Evolutionary conservation across 345 rosid genomes (phyloP).

Genomic region (Cardamine resedifolia): DNA sequence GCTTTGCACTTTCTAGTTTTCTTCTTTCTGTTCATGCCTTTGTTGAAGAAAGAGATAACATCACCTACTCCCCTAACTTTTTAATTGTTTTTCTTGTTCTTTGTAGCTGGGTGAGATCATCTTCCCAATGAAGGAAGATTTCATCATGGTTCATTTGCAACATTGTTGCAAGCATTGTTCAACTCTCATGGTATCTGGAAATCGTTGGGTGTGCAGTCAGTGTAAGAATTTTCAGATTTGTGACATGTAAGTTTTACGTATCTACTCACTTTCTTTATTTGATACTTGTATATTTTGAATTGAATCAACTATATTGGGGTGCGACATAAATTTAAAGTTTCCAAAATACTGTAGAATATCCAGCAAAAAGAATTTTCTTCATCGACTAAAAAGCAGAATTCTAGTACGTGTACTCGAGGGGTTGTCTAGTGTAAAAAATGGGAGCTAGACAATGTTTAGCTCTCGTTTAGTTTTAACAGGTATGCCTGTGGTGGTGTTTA

Average conservation of each 20-base stretch:
- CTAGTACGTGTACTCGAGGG: not conserved
- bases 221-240: constrained; percentile 95
- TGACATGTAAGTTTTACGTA: constrained; percentile 63
- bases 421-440: not conserved
- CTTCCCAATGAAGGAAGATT: constrained; percentile 96
- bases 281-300: not conserved
- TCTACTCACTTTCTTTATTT: constrained; percentile 1
- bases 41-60: constrained; percentile 9
- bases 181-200: constrained; percentile 82
- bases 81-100: constrained; percentile 7
- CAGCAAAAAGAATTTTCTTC: not conserved
- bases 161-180: constrained; percentile 91
- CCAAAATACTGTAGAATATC: not conserved
- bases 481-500: not conserved
- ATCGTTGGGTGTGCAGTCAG: constrained; percentile 82
- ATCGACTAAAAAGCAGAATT: constrained; percentile 5
- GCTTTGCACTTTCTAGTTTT: not conserved
- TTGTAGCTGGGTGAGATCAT: constrained; percentile 98
- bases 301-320: not conserved
- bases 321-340: not conserved
- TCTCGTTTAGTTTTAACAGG: not conserved
- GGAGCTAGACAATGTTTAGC: not conserved
- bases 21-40: constrained; percentile 13
- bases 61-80: constrained; percentile 5
- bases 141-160: constrained; percentile 99